Evolutionary conservation across 805 yeast species (phyloP).

Genomic region (Kodamaea kakaduensis): DNA sequence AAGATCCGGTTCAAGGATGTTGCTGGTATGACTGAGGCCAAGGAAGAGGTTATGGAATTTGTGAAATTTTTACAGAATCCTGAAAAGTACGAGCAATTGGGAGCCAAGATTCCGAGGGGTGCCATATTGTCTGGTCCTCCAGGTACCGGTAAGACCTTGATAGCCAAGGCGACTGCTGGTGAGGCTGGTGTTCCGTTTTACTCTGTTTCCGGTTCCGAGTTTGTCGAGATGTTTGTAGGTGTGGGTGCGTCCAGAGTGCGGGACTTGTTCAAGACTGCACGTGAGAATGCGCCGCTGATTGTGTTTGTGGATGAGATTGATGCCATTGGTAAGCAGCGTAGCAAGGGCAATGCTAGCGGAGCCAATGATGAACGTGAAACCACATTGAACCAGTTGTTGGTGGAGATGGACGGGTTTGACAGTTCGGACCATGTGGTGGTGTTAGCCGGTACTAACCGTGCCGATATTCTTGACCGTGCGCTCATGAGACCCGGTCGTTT

Average conservation of each 20-base stretch:
- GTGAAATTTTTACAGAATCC: constrained; percentile 92
- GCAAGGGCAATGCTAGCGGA: constrained; percentile 71
- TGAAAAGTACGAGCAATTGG: constrained; percentile 80
- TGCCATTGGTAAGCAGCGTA: constrained; percentile 93
- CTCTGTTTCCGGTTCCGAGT: constrained; percentile 95
- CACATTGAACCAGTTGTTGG: constrained; percentile 89
- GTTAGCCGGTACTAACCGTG: constrained; percentile 94
- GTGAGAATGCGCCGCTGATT: constrained; percentile 92
- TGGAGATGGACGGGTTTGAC: constrained; percentile 98
- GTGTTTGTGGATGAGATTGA: constrained; percentile 98
- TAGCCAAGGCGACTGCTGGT: constrained; percentile 98
- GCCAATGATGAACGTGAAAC: constrained; percentile 97
- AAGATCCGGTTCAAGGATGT: constrained; percentile 89
- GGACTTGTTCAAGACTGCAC: constrained; percentile 86
- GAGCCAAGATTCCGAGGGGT: constrained; percentile 98
- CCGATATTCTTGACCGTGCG: constrained; percentile 91
- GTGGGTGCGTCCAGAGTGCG: constrained; percentile 98
- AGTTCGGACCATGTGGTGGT: constrained; percentile 92
- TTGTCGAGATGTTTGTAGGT: constrained; percentile 98
- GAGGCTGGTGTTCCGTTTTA: constrained; percentile 98
- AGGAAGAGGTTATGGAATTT: constrained; percentile 96
- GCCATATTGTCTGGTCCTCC: constrained; percentile 98
- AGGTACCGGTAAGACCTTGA: constrained; percentile 96
- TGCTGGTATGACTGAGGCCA: constrained; percentile 96
- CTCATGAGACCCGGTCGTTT: constrained; percentile 96